These are phyloP conservation scores for Fusarium decemcellulare DNA, from an alignment of 2,329 filamentous ascomycete genomes.

Conservation along the genomic window DNA sequence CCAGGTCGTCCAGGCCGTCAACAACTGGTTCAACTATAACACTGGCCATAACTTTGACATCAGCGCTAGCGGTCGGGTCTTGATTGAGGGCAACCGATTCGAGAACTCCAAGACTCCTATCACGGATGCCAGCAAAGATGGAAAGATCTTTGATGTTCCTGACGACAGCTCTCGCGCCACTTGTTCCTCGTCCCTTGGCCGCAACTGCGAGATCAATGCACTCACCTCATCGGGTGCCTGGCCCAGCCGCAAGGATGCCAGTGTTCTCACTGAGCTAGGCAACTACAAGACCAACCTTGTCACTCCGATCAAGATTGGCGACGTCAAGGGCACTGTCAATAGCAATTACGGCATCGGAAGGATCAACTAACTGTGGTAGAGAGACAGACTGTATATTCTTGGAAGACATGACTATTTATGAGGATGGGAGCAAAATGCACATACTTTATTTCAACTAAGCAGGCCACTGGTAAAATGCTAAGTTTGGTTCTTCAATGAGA, in stretches of 20 bases:
- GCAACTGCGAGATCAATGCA: not conserved
- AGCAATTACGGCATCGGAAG: not conserved
- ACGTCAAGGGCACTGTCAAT: not conserved
- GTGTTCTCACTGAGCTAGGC: not conserved
- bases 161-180: not conserved
- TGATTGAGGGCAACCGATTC: slow-evolving; percentile 61
- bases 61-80: slow-evolving; percentile 45
- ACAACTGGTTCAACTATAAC: slow-evolving; percentile 59
- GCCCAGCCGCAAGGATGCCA: not conserved
- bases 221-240: not conserved
- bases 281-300: not conserved
- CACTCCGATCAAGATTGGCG: not conserved
- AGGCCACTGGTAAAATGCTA: too few relatives aligned
- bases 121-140: not conserved
- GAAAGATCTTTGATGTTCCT: not conserved
- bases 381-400: too few relatives aligned
- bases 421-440: too few relatives aligned
- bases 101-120: slow-evolving; percentile 1
- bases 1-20: slow-evolving; percentile 54
- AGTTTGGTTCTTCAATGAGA: too few relatives aligned
- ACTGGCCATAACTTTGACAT: slow-evolving; percentile 62
- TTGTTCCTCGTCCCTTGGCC: not conserved
- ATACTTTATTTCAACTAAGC: too few relatives aligned
- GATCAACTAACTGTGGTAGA: not conserved
- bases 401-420: too few relatives aligned